These are phyloP conservation scores for Aspergillus aculeatinus DNA, from an alignment of 2,329 filamentous ascomycete species.

Conservation along the genomic window DNA sequence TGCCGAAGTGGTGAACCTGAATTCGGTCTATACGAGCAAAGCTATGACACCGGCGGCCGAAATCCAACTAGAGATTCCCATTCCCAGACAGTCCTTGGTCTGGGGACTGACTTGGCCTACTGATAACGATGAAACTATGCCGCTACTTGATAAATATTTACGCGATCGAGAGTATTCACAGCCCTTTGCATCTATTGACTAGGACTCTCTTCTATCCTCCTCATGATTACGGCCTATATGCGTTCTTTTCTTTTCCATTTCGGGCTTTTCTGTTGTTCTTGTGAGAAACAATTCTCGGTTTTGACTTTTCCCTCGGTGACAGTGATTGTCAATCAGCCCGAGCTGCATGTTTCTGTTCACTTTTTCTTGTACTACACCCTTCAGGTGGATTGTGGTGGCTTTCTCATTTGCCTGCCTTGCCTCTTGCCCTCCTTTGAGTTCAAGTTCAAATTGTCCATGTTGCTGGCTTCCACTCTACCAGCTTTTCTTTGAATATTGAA, in stretches of 20 bases:
- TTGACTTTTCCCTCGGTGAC: not conserved
- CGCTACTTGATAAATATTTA: not conserved
- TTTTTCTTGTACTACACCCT: not conserved
- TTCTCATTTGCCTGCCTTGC: not conserved
- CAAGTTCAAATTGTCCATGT: not conserved
- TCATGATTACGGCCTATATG: not conserved
- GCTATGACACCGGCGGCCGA: not conserved
- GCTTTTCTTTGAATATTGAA: not conserved
- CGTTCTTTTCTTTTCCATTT: not conserved
- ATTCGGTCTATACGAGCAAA: not conserved
- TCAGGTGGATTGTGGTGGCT: not conserved
- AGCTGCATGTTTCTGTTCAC: not conserved
- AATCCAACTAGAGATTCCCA: not conserved
- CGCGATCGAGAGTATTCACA: not conserved
- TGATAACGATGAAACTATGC: not conserved
- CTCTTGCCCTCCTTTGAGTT: not conserved
- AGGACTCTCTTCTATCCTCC: not conserved
- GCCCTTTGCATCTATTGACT: not conserved
- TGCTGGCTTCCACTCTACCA: not conserved
- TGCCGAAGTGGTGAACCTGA: not conserved
- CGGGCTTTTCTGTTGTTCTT: not conserved
- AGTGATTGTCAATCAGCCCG: not conserved
- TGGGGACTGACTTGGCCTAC: not conserved
- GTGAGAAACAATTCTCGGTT: not conserved
- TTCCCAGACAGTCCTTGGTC: not conserved